Evolutionary conservation across 2,329 filamentous ascomycete species (phyloP), one percentile per base, ranked within the genome.

Genomic region (Pseudogymnoascus sp.): DNA sequence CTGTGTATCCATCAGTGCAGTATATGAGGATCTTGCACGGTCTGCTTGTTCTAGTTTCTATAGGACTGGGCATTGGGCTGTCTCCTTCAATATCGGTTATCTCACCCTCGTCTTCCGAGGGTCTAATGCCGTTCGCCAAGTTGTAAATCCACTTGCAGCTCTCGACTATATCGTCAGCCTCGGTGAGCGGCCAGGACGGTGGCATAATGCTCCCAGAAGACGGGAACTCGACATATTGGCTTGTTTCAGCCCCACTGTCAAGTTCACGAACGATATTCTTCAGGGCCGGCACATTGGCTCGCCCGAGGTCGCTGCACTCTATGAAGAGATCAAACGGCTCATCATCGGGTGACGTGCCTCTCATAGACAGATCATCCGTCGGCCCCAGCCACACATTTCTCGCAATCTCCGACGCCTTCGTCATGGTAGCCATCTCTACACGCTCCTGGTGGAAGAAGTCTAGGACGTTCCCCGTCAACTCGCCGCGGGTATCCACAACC

Each of bases 1-100:
- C 95, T 0, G 95, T 99, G 71, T 99, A 99, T 16, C 95, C 95
- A 74, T 99, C 95, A 1, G 88, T 88, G 74, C 95, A 97, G 75
- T 97, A 93, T 41, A 99, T 90, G 33, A 97, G 83, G 35, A 97
- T 85, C 71, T 87, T 92, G 66, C 86, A 71, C 67, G 61, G 68
- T 60, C 72, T 72, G 7, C 65, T 63, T n/a, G 62, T 64, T 66
- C 69, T 66, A 5, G 72, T 67, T 6, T 71, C 68, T 3, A 64
- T 61, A 49, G 55, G 55, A 18, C 64, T 41, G 1, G 73, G 70
- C 80, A 88, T 84, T 52, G 77, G 76, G 61, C 81, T 80, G 67
- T 88, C 85, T 2, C 80, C 80, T 67, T 87, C 83, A 6, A 75
- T 73, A 62, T 82, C 73, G 62, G 69, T 67, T 18, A 65, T 59